Percentiles rank a stretch among this genome's conserved stretches.
Evolutionary conservation across 1,139 yeast genomes (phyloP).

Genomic region (Meyerozyma smithsonii): DNA sequence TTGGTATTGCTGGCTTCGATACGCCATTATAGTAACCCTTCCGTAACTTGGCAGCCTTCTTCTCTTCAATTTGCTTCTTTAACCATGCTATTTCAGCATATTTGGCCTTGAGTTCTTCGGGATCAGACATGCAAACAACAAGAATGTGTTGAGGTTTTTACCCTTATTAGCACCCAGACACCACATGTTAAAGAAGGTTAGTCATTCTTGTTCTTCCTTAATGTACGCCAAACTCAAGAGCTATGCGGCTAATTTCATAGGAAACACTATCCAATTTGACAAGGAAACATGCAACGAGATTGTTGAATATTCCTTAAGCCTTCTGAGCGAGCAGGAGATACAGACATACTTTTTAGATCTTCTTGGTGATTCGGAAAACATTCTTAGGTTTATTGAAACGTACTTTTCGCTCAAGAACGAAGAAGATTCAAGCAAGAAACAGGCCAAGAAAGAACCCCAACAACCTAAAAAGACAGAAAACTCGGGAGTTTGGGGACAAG

Average conservation of each 20-base stretch:
- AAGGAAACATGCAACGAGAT: constrained; percentile 26
- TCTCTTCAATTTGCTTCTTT: constrained; percentile 24
- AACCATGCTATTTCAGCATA: constrained; percentile 32
- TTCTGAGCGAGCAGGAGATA: constrained; percentile 39
- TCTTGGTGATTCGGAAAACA: constrained; percentile 48
- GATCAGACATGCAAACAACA: constrained; percentile 9
- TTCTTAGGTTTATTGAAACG: constrained; percentile 33
- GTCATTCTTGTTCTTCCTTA: neutral
- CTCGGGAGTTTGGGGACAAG: constrained; percentile 2
- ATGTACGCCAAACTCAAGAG: constrained; percentile 17
- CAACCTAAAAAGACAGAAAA: neutral
- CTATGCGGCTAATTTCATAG: constrained; percentile 30
- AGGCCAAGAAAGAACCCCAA: constrained; percentile 1
- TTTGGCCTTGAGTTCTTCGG: constrained; percentile 21
- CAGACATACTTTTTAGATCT: constrained; percentile 47
- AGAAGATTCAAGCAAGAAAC: constrained; percentile 11
- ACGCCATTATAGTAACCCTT: constrained; percentile 1
- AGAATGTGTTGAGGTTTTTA: neutral
- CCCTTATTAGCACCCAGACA: neutral
- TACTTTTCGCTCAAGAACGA: constrained; percentile 22
- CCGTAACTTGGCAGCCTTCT: constrained; percentile 5
- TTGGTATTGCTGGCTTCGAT: neutral
- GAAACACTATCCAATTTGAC: constrained; percentile 43
- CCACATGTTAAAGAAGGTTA: neutral
- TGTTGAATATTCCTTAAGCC: constrained; percentile 42